Base-by-base conservation (phyloP, 2,329 filamentous ascomycete species). In the Fusarium anthophilum region DNA sequence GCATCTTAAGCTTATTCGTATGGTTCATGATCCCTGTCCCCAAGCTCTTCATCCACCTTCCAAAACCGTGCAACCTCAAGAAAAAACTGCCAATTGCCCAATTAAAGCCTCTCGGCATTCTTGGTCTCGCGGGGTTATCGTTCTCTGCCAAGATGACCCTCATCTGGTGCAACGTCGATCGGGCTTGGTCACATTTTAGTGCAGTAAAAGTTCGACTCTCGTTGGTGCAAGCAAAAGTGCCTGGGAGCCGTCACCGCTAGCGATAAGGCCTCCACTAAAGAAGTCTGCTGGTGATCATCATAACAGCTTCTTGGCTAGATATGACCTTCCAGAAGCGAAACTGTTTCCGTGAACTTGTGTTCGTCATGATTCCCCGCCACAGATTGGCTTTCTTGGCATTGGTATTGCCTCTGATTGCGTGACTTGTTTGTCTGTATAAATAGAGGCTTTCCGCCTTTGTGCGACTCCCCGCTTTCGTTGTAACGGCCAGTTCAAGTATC, bases 1-100 rank as follows among this genome's bases (percentile, higher is more conserved):
- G 72, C 38, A 9, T 26, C 26, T 69, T 74, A 74, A 74, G 71
- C 63, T 74, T 74, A 74, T 74, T 72, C 44, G 41, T 60, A 64
- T 61, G 56, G 50, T 71, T 74, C 13, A 44, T 41, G 20, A 74
- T 56, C 72, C 72, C 41, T 74, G 72, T 54, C 24, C 12, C 63
- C 60, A 54, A n/a, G 12, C 17, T 24, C 22, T 14, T 63, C 30
- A 62, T 28, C 26, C 22, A 74, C 72, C 71, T 74, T 69, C 72
- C 72, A 53, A 24, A 70, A 74, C 43, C 8, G 71, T 63, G 14
- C n/a, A 53, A 8, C 11, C 26, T 26, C 20, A 45, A n/a, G 17
- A 30, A 43, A 26, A 37, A 56, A 14, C 18, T 57, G 5, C n/a
- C 64, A 30, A 56, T 60, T 63, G 61, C 51, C 45, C 12, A 58